Percentiles rank a stretch among this genome's conserved stretches.
Conservation (phyloP, 2,329 filamentous ascomycete genomes). For the Colletotrichum liaoningense region DNA sequence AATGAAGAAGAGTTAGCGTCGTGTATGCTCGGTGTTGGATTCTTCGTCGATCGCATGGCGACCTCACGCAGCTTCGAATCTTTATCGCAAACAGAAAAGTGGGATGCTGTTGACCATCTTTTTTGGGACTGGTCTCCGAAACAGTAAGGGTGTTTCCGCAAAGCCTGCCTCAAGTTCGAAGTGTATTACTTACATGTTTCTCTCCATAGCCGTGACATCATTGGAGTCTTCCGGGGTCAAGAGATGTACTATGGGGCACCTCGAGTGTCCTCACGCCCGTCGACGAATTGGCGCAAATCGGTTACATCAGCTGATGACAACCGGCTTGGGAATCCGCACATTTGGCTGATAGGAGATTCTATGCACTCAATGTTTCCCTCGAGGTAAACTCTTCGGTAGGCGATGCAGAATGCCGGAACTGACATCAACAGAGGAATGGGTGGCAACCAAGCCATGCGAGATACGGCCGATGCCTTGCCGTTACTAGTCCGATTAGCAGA, state of each 20-base stretch:
- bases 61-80: not conserved
- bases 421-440: not conserved
- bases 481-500: not conserved
- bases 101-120: no score
- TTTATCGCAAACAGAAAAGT: not conserved
- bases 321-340: not conserved
- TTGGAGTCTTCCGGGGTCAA: not conserved
- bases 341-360: not conserved
- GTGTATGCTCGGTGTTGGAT: not conserved
- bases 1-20: not conserved
- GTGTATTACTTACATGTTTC: not conserved
- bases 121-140: no score
- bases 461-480: not conserved
- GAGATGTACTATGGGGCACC: not conserved
- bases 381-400: not conserved
- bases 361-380: not conserved
- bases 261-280: not conserved
- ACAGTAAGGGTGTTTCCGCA: no score
- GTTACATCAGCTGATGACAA: not conserved
- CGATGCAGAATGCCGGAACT: accelerated
- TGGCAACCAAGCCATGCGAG: not conserved
- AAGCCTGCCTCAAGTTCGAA: not conserved
- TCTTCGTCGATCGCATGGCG: not conserved
- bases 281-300: not conserved
- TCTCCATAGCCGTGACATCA: not conserved